A percentile compares a stretch with the other conserved stretches of the same genome.
Conservation (phyloP, 2,329 filamentous ascomycete species). For the Pseudophaeomoniella oleicola region DNA sequence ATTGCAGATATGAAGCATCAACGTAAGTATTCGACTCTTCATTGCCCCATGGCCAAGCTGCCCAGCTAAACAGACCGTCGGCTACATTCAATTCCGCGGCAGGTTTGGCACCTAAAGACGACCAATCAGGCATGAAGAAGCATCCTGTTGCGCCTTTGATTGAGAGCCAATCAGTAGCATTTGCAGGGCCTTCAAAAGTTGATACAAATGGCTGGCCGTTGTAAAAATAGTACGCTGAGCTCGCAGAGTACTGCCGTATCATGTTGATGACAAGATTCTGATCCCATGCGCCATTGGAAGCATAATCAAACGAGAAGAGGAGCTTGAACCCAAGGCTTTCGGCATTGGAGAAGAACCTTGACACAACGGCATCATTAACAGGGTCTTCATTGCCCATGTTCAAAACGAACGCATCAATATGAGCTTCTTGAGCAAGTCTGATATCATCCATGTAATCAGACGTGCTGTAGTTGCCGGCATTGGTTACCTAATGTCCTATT, state of each 20-base stretch:
- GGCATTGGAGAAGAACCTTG: conserved; percentile 15
- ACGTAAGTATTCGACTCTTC: conserved; percentile 20
- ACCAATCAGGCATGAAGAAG: conserved; percentile 34
- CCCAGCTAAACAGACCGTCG: conserved; percentile 27
- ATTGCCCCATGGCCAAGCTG: conserved; percentile 26
- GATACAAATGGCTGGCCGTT: conserved; percentile 21
- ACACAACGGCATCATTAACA: conserved; percentile 15
- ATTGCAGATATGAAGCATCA: conserved; percentile 25
- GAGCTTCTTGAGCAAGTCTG: conserved; percentile 6
- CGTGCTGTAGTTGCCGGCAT: conserved; percentile 5
- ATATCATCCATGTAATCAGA: conserved; percentile 9
- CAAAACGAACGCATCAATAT: conserved; percentile 10
- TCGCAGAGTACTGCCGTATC: conserved; percentile 13
- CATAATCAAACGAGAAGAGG: conserved; percentile 24
- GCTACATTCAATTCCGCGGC: conserved; percentile 16
- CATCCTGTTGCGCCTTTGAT: conserved; percentile 26
- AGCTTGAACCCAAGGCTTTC: conserved; percentile 18
- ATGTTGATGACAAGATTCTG: conserved; percentile 12
- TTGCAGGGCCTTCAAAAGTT: conserved; percentile 30
- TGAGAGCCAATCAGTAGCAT: conserved; percentile 26
- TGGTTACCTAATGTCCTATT: conserved; percentile 1
- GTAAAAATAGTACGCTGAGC: conserved; percentile 15
- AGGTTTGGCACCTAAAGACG: conserved; percentile 17
- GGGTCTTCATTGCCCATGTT: conserved; percentile 18
- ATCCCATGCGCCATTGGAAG: conserved; percentile 17